Evolutionary conservation across 1,139 yeast species (phyloP).

Genomic region (Geotrichum klebahnii): DNA sequence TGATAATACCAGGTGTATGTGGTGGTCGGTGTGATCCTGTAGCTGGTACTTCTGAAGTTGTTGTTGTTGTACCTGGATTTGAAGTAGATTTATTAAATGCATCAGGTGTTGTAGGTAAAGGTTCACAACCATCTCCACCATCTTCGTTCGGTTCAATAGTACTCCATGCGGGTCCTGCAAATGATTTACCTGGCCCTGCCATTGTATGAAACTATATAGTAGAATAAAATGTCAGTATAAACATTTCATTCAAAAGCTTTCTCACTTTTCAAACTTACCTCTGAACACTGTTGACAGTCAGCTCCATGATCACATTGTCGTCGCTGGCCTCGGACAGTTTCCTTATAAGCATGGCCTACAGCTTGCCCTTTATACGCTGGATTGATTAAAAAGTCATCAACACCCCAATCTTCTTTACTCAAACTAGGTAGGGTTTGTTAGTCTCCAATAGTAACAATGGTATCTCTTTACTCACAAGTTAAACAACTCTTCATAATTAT

Average conservation of each 20-base stretch:
- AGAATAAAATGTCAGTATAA: not conserved
- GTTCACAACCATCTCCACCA: not conserved
- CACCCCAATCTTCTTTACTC: conserved; percentile 26
- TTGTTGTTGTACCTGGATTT: not conserved
- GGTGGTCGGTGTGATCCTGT: not conserved
- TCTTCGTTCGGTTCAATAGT: not conserved
- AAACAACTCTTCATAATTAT: not conserved
- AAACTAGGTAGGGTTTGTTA: conserved; percentile 6
- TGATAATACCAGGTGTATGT: no score
- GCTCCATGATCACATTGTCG: conserved; percentile 31
- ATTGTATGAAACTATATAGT: conserved; percentile 26
- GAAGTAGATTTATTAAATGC: not conserved
- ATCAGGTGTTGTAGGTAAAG: not conserved
- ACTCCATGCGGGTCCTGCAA: conserved; percentile 27
- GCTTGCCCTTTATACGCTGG: conserved; percentile 27
- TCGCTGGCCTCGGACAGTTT: conserved; percentile 31
- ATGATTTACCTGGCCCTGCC: conserved; percentile 28
- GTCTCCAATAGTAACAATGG: not conserved
- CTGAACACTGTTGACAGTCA: conserved; percentile 31
- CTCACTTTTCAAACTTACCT: no score
- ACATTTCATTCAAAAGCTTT: no score
- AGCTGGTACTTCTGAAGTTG: no score
- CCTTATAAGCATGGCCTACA: conserved; percentile 29
- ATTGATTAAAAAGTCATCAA: conserved; percentile 32
- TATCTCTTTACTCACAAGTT: conserved; percentile 7